Base-by-base conservation (phyloP, 1,284 basidiomycete species). In the Sporisorium iseilematis-ciliati region DNA sequence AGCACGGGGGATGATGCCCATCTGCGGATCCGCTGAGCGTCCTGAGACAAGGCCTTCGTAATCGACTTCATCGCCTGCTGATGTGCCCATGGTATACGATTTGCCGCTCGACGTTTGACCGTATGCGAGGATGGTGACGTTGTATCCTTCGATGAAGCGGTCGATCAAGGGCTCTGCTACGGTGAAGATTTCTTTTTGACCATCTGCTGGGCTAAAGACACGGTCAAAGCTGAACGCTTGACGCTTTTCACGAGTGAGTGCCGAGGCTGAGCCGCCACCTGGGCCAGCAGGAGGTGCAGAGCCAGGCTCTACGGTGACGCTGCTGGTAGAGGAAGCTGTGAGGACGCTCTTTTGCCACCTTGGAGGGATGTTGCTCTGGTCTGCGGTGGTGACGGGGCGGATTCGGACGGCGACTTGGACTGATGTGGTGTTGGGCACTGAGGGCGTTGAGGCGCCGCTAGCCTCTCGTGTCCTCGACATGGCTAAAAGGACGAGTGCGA, bases 91-190 rank as follows among this genome's bases (percentile, higher is more conserved):
- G 33, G 95, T 95, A 86, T 94, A 96, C 0, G 94, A 96, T 88
- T 98, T 99, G 55, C 96, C 96, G 71, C 93, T 95, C 74, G 92
- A 94, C 0, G 96, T 99, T 85, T 99, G 97, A 14, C 97, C 96
- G 87, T 99, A 99, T 57, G 96, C 96, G 69, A 99, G 90, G 71
- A 99, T 92, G 41, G 97, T 99, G 74, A 95, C 96, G 87, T 99
- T 99, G 87, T 95, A 96, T 12, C 96, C 96, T 82, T 95, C 93
- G 50, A 97, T 85, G 86, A 98, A 99, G 74, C 93, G 92, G 31
- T 92, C 91, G 71, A 98, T 89, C 76, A 97, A 91, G 25, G 93
- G 92, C 64, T 91, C 90, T 7, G 94, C 93, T 25, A 93, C 93
- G 7, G 89, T 89, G 86, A 93, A 99, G 77, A 98, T 89, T 40